These are phyloP conservation scores for Colletotrichum falcatum DNA, from an alignment of 2,329 filamentous ascomycete genomes.

Conservation along the genomic window DNA sequence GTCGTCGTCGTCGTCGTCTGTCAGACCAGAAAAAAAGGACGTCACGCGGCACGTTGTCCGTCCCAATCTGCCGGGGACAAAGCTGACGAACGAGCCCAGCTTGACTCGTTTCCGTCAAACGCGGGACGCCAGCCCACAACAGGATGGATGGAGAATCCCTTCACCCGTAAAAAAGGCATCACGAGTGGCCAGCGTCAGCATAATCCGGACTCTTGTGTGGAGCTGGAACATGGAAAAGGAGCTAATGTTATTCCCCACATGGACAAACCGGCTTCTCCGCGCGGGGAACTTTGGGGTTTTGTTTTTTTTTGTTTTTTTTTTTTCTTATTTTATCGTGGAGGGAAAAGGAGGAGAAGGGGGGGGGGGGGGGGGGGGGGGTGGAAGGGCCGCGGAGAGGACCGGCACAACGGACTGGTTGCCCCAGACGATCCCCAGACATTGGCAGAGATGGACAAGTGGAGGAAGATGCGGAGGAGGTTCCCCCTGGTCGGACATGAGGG, in stretches of 20 bases:
- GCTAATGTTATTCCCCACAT: constrained; percentile 1
- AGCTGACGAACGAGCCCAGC: not conserved
- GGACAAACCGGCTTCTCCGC: constrained; percentile 9
- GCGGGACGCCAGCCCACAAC: not conserved
- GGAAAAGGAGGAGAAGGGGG: not conserved
- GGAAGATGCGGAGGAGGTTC: not conserved
- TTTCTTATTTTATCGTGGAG: too few relatives aligned
- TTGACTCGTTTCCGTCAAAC: not conserved
- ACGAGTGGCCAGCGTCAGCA: not conserved
- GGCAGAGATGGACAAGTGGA: not conserved
- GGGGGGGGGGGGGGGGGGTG: too few relatives aligned
- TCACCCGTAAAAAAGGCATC: not conserved
- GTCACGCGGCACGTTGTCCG: not conserved
- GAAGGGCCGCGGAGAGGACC: too few relatives aligned
- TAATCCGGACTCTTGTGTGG: not conserved
- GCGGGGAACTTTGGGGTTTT: constrained; percentile 29
- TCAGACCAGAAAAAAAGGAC: not conserved
- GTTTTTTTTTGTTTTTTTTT: not conserved
- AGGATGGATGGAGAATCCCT: not conserved
- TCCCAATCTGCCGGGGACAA: not conserved
- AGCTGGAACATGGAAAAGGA: not conserved
- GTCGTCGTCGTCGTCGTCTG: too few relatives aligned
- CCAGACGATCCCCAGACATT: constrained; percentile 21
- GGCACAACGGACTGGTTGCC: not conserved
- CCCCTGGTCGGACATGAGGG: not conserved